A percentile compares a stretch with the other conserved stretches of the same genome.
Evolutionary conservation across 2,329 filamentous ascomycete species (phyloP).

Genomic region (Thielaviopsis ethacetica): DNA sequence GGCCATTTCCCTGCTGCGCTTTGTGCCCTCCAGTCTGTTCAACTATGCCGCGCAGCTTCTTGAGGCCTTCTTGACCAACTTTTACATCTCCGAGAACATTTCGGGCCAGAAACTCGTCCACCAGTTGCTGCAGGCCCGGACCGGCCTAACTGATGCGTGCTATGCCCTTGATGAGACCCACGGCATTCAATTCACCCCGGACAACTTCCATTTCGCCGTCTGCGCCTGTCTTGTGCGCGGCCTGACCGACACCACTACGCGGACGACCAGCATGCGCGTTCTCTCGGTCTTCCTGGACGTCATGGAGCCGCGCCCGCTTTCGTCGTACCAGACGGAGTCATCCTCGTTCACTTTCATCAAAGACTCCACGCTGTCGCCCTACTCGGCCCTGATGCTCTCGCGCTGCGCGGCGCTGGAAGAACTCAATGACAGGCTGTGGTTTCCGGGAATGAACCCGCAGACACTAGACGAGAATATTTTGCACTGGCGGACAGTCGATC

Average conservation of each 20-base stretch:
- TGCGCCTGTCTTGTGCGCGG: constrained; percentile 48
- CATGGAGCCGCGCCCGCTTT: constrained; percentile 15
- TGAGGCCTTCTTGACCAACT: constrained; percentile 47
- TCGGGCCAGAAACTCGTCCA: constrained; percentile 41
- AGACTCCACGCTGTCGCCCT: constrained; percentile 28
- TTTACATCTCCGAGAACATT: constrained; percentile 43
- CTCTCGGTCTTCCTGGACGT: constrained; percentile 41
- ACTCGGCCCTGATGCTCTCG: constrained; percentile 42
- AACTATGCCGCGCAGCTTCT: constrained; percentile 50
- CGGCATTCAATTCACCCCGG: constrained; percentile 45
- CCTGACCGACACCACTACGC: constrained; percentile 45
- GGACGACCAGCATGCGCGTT: constrained; percentile 40
- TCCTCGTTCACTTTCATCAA: constrained; percentile 16
- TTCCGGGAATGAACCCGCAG: constrained; percentile 34
- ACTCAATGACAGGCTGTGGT: constrained; percentile 45
- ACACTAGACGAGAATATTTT: constrained; percentile 24
- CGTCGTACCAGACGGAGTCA: constrained; percentile 16
- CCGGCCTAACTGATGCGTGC: constrained; percentile 44
- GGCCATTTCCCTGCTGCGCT: constrained; percentile 46
- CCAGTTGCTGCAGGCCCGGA: constrained; percentile 43
- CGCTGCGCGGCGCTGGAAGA: constrained; percentile 41
- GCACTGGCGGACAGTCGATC: constrained; percentile 26
- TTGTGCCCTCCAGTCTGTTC: constrained; percentile 46
- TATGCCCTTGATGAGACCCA: constrained; percentile 47
- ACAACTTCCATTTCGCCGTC: constrained; percentile 52